Evolutionary conservation across 371 early-diverging fungal species (phyloP).

Genomic region (Actinomortierella wolfii): DNA sequence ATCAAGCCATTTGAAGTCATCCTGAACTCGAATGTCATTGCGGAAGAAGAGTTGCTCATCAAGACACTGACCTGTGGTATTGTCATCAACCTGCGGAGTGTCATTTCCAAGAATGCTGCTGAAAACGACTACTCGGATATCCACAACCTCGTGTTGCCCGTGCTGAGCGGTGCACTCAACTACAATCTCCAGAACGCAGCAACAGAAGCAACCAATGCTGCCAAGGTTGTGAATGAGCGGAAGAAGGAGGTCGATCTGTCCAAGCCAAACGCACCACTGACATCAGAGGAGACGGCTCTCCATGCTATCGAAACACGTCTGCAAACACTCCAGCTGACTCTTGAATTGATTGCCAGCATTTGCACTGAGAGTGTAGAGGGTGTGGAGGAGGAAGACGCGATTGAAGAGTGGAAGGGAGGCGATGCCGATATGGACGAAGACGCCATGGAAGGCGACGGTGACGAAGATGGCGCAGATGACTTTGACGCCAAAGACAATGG

Average conservation of each 20-base stretch:
- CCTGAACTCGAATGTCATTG: constrained; percentile 48
- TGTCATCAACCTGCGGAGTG: constrained; percentile 29
- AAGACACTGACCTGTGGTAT: constrained; percentile 63
- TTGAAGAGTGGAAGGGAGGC: constrained; percentile 60
- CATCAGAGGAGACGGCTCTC: constrained; percentile 54
- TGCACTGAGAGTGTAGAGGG: constrained; percentile 66
- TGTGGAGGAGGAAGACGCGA: constrained; percentile 53
- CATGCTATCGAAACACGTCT: constrained; percentile 58
- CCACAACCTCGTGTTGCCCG: constrained; percentile 57
- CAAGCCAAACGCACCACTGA: constrained; percentile 54
- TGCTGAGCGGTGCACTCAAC: constrained; percentile 57
- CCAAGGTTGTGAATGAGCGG: constrained; percentile 50
- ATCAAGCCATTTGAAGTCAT: constrained; percentile 55
- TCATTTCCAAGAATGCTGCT: constrained; percentile 23
- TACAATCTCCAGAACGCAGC: constrained; percentile 68
- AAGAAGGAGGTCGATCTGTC: constrained; percentile 44
- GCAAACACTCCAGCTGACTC: constrained; percentile 68
- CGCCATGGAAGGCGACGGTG: constrained; percentile 43
- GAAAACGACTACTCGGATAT: constrained; percentile 45
- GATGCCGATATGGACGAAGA: constrained; percentile 53
- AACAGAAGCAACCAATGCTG: constrained; percentile 49
- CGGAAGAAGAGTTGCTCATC: constrained; percentile 53
- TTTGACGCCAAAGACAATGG: constrained; percentile 53
- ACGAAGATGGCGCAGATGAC: constrained; percentile 51
- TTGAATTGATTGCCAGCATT: constrained; percentile 81